These are phyloP conservation scores for Peronospora belbahrii DNA, from an alignment of 352 stramenopile species.

Conservation along the genomic window DNA sequence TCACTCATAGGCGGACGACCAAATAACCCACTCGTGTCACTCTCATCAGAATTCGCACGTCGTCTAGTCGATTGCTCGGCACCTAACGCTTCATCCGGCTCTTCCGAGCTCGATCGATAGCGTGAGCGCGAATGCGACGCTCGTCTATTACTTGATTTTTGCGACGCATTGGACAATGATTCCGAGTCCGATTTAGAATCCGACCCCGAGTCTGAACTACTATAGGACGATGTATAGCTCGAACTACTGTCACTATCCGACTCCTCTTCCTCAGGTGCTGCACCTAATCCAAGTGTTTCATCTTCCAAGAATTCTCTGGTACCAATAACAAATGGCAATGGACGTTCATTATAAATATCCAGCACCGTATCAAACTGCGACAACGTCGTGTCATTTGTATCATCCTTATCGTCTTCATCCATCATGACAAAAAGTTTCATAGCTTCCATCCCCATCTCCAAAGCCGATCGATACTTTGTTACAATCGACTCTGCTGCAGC, in stretches of 20 bases:
- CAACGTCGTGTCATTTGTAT: constrained; percentile 39
- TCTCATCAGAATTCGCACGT: constrained; percentile 40
- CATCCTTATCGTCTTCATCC: constrained; percentile 40
- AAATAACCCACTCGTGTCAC: constrained; percentile 54
- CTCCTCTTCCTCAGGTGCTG: constrained; percentile 52
- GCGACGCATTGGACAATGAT: constrained; percentile 10
- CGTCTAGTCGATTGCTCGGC: constrained; percentile 11
- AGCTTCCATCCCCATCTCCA: constrained; percentile 72
- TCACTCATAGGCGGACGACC: constrained; percentile 19
- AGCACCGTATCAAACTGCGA: constrained; percentile 65
- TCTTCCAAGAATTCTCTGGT: constrained; percentile 81
- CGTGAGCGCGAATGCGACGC: constrained; percentile 11
- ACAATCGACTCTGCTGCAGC: constrained; percentile 49
- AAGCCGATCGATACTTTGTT: constrained; percentile 60
- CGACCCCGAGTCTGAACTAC: constrained; percentile 51
- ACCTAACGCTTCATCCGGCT: constrained; percentile 31
- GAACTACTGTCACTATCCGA: constrained; percentile 49
- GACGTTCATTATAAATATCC: constrained; percentile 86
- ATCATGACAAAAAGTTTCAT: constrained; percentile 84
- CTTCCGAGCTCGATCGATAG: constrained; percentile 30
- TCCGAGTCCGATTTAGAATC: constrained; percentile 30
- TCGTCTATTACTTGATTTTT: constrained; percentile 14
- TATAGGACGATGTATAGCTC: constrained; percentile 56
- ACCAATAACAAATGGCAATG: constrained; percentile 83
- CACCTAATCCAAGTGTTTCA: constrained; percentile 72